These are phyloP conservation scores for Coemansia interrupta DNA, from an alignment of 192 early-diverging fungal species.

Conservation along the genomic window DNA sequence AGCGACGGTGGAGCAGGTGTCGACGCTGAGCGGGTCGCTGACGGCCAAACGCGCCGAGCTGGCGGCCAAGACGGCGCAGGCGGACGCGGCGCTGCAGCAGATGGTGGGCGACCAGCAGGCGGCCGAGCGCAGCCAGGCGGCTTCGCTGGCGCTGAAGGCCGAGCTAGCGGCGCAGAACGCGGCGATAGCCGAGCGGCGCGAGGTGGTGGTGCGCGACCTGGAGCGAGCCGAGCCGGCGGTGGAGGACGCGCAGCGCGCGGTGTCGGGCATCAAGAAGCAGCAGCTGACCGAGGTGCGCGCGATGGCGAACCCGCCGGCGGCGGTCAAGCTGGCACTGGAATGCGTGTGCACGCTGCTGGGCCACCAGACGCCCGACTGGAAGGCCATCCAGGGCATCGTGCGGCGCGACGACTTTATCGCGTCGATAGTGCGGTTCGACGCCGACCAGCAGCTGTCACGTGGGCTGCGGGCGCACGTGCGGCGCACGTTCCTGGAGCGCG, in stretches of 20 bases:
- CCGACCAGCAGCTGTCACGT: constrained; percentile 74
- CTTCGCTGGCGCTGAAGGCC: constrained; percentile 74
- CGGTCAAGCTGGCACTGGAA: constrained; percentile 96
- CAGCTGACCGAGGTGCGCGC: constrained; percentile 93
- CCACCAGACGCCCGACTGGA: constrained; percentile 81
- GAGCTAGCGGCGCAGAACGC: constrained; percentile 70
- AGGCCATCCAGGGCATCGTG: constrained; percentile 82
- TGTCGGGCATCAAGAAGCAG: constrained; percentile 93
- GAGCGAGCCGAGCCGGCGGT: constrained; percentile 98
- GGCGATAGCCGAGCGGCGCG: constrained; percentile 72
- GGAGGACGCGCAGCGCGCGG: constrained; percentile 87
- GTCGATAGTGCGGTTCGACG: constrained; percentile 94
- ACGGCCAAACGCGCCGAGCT: constrained; percentile 83
- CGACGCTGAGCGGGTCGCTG: constrained; percentile 84
- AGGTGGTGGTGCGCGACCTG: constrained; percentile 81
- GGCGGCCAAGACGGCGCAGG: constrained; percentile 80
- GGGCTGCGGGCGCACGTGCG: constrained; percentile 78
- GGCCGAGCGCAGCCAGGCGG: constrained; percentile 84
- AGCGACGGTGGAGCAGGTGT: constrained; percentile 92
- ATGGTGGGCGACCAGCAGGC: constrained; percentile 94
- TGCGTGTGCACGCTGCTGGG: constrained; percentile 94
- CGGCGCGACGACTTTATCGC: constrained; percentile 96
- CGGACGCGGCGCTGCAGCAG: constrained; percentile 91
- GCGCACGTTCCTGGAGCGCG: constrained; percentile 72
- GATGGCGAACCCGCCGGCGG: constrained; percentile 95